These are phyloP conservation scores for Candida maesae DNA, from an alignment of 805 yeast species.

Conservation along the genomic window DNA sequence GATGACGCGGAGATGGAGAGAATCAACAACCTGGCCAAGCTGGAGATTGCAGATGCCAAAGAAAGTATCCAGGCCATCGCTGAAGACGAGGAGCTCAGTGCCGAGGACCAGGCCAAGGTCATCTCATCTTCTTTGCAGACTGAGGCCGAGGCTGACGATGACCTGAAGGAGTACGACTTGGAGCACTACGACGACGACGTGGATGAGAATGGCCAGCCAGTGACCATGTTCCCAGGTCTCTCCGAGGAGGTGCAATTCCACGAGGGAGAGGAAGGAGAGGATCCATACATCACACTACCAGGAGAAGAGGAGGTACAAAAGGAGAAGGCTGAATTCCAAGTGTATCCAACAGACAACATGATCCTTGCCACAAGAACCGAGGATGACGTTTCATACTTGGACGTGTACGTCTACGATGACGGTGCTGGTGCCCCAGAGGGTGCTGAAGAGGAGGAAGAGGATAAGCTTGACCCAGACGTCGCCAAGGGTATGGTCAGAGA, in stretches of 20 bases:
- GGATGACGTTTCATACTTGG: conserved; percentile 88
- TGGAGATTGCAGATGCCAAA: conserved; percentile 75
- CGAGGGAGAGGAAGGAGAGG: conserved; percentile 41
- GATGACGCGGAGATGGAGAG: conserved; percentile 92
- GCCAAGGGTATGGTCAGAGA: conserved; percentile 71
- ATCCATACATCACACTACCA: conserved; percentile 43
- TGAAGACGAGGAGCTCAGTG: conserved; percentile 24
- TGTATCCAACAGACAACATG: conserved; percentile 86
- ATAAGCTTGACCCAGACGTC: conserved; percentile 65
- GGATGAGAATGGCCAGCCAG: conserved; percentile 51
- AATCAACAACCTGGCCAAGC: conserved; percentile 77
- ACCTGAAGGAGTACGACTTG: conserved; percentile 80
- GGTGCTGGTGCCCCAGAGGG: conserved; percentile 80
- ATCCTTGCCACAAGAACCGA: conserved; percentile 92
- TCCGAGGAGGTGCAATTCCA: conserved; percentile 57
- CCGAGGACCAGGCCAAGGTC: conserved; percentile 27
- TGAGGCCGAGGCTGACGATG: conserved; percentile 71
- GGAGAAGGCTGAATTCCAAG: conserved; percentile 79
- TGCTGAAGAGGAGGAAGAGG: conserved; percentile 60
- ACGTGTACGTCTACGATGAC: conserved; percentile 92
- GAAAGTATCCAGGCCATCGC: conserved; percentile 52
- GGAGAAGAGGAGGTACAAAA: conserved; percentile 57
- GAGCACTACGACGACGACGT: conserved; percentile 75
- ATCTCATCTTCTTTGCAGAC: conserved; percentile 24
- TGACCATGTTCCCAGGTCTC: conserved; percentile 70